phyloP scores from a whole-genome alignment of 148 eudicot species.

The Agrostemma githago region DNA sequence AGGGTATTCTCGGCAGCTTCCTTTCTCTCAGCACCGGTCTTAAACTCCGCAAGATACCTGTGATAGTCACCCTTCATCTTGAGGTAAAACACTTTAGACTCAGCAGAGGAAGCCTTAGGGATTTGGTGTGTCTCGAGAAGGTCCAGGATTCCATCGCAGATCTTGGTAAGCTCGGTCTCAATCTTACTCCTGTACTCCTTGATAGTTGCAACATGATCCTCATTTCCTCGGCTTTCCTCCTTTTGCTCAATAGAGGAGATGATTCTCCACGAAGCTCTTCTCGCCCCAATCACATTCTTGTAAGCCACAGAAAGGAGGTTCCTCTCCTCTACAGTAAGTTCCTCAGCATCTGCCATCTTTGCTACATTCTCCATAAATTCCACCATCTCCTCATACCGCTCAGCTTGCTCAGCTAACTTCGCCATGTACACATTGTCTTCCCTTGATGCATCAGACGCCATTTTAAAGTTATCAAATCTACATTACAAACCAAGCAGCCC shows the following conservation, averaged over 20 bases:
- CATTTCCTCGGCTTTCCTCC: conserved; percentile 76
- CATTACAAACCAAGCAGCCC: neutral
- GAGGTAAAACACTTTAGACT: conserved; percentile 76
- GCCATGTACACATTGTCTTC: conserved; percentile 79
- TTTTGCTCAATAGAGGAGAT: conserved; percentile 82
- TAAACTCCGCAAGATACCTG: conserved; percentile 77
- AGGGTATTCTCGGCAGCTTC: conserved; percentile 79
- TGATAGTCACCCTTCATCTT: conserved; percentile 89
- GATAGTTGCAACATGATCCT: conserved; percentile 59
- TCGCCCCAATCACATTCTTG: conserved; percentile 79
- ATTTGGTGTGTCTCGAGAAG: conserved; percentile 59
- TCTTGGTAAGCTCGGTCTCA: conserved; percentile 68
- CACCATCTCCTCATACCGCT: conserved; percentile 81
- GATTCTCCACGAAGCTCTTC: conserved; percentile 88
- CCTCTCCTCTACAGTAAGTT: conserved; percentile 74
- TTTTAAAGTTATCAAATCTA: conserved; percentile 16
- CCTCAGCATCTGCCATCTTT: conserved; percentile 50
- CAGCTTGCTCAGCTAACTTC: conserved; percentile 79
- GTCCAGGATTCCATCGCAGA: conserved; percentile 67
- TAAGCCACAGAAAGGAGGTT: conserved; percentile 75
- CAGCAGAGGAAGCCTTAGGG: conserved; percentile 59
- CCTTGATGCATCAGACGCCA: conserved; percentile 47
- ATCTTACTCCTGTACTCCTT: conserved; percentile 71
- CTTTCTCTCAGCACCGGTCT: conserved; percentile 67
- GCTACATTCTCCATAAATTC: conserved; percentile 74